These are phyloP conservation scores for Scenedesmus sp. DNA, from an alignment of 163 green algal genomes.

Conservation along the genomic window DNA sequence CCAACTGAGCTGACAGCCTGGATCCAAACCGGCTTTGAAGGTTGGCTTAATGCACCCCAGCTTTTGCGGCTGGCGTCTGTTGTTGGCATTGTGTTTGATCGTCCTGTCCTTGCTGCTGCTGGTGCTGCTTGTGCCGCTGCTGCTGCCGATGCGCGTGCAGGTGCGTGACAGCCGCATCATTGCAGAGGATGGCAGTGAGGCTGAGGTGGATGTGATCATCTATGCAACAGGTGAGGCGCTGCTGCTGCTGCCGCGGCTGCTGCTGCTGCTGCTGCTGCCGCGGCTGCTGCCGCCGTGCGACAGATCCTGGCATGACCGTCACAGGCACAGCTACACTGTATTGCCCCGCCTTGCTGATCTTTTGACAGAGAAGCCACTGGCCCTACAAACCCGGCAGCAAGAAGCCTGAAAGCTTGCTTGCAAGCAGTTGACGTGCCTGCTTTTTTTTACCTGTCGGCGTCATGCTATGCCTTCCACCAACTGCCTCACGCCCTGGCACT, in stretches of 20 bases:
- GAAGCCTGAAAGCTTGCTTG: too few relatives aligned
- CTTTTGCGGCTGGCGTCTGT: too few relatives aligned
- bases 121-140: neutral
- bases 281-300: too few relatives aligned
- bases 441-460: too few relatives aligned
- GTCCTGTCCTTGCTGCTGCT: too few relatives aligned
- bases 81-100: neutral
- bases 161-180: conserved; percentile 22
- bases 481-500: too few relatives aligned
- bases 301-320: neutral
- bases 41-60: too few relatives aligned
- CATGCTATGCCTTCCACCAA: too few relatives aligned
- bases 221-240: conserved; percentile 30
- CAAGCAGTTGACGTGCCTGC: too few relatives aligned
- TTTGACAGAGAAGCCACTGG: neutral
- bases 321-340: neutral
- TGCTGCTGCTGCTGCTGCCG: neutral
- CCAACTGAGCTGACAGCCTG: too few relatives aligned
- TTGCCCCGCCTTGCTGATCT: neutral
- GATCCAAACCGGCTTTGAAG: too few relatives aligned
- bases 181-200: conserved; percentile 28
- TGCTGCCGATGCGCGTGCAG: neutral
- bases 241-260: neutral
- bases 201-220: conserved; percentile 49
- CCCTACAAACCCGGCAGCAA: neutral